phyloP scores from a whole-genome alignment of 1,139 yeast genomes.

The Scheffersomyces titani region DNA sequence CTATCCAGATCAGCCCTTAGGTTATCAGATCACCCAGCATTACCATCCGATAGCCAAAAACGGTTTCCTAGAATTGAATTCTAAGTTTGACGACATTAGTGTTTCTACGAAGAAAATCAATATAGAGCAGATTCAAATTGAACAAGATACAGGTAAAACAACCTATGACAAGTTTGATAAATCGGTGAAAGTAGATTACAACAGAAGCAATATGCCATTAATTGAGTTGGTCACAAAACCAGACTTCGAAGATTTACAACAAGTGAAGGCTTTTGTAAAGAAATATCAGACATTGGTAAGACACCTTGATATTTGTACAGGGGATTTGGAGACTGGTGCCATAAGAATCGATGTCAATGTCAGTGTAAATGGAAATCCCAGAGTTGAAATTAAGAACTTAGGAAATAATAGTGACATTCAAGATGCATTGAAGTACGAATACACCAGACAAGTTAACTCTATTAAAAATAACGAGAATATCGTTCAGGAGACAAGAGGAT shows the following conservation, averaged over 20 bases:
- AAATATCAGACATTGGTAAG: conserved; percentile 75
- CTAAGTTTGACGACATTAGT: conserved; percentile 55
- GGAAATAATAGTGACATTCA: conserved; percentile 82
- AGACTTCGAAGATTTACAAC: conserved; percentile 66
- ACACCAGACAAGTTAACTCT: conserved; percentile 58
- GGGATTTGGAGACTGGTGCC: conserved; percentile 92
- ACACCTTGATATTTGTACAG: conserved; percentile 74
- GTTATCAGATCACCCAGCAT: conserved; percentile 93
- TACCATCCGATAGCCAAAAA: conserved; percentile 74
- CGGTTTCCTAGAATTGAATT: conserved; percentile 56
- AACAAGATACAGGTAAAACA: conserved; percentile 93
- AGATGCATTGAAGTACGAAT: conserved; percentile 77
- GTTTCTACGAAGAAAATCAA: conserved; percentile 41
- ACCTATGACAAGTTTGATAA: conserved; percentile 50
- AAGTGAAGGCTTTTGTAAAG: conserved; percentile 77
- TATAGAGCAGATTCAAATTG: conserved; percentile 80
- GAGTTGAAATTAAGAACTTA: conserved; percentile 88
- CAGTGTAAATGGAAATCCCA: conserved; percentile 65
- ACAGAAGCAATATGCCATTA: conserved; percentile 82
- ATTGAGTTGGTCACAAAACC: conserved; percentile 93
- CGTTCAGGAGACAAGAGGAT: conserved; percentile 80
- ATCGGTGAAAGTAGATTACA: conserved; percentile 66
- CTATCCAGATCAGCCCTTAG: conserved; percentile 95
- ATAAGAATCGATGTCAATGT: conserved; percentile 93
- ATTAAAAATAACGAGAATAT: conserved; percentile 34